Conservation (phyloP, 2,329 filamentous ascomycete genomes). For the Calonectria pauciramosa region DNA sequence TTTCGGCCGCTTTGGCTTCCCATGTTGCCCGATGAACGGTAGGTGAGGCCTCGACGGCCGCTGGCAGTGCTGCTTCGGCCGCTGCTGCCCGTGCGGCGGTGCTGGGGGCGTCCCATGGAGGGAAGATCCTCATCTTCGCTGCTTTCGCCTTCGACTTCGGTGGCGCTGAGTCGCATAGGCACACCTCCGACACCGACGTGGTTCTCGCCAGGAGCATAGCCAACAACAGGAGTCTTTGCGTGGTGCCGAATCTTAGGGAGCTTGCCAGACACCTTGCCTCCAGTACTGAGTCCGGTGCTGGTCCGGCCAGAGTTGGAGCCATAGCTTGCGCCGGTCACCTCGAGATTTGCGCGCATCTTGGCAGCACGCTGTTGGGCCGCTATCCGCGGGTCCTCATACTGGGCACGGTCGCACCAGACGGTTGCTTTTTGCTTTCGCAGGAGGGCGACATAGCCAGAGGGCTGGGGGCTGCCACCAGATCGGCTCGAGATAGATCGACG, state of each 20-base stretch:
- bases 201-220: constrained; percentile 83
- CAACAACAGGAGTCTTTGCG: constrained; percentile 82
- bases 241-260: constrained; percentile 94
- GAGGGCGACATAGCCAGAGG: constrained; percentile 92
- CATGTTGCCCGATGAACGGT: constrained; percentile 65
- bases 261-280: constrained; percentile 82
- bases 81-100: constrained; percentile 81
- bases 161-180: constrained; percentile 92
- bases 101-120: constrained; percentile 65
- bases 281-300: constrained; percentile 72
- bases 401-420: constrained; percentile 96
- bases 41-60: constrained; percentile 62
- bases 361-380: constrained; percentile 87
- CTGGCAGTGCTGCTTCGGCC: constrained; percentile 77
- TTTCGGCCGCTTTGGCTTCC: constrained; percentile 57
- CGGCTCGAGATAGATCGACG: constrained; percentile 86
- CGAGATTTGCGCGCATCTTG: constrained; percentile 86
- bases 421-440: constrained; percentile 97
- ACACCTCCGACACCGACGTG: constrained; percentile 84
- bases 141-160: constrained; percentile 91
- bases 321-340: constrained; percentile 79
- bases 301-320: constrained; percentile 62
- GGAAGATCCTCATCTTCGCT: constrained; percentile 79
- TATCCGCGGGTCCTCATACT: constrained; percentile 90
- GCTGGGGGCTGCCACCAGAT: constrained; percentile 70